Conservation (phyloP, 805 yeast species). For the Pichia kluyveri region DNA sequence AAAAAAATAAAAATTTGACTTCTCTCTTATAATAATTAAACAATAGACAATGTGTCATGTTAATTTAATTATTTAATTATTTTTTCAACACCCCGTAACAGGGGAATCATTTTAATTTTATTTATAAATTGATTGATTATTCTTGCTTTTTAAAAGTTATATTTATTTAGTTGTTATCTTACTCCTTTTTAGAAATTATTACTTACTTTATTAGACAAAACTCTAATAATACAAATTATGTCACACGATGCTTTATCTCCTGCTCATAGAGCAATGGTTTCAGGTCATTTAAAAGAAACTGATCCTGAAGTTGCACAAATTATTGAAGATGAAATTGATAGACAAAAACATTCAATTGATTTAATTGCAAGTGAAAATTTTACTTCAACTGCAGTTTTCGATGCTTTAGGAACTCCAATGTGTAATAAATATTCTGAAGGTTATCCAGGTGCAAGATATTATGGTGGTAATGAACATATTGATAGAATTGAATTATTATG, state of each 20-base stretch:
- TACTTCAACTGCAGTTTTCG: slow-evolving; percentile 93
- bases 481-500: slow-evolving; percentile 90
- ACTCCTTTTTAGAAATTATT: background rate
- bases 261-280: slow-evolving; percentile 56
- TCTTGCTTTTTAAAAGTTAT: too few species aligned
- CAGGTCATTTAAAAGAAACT: slow-evolving; percentile 50
- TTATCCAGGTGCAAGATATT: slow-evolving; percentile 97
- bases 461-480: slow-evolving; percentile 96
- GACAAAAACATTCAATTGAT: slow-evolving; percentile 91
- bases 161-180: background rate
- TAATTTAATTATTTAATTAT: too few species aligned
- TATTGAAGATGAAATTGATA: slow-evolving; percentile 69
- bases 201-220: background rate
- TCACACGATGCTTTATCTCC: slow-evolving; percentile 55
- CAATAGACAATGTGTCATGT: too few species aligned
- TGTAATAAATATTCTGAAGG: slow-evolving; percentile 98
- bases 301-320: slow-evolving; percentile 76
- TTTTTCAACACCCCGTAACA: too few species aligned
- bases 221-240: slow-evolving; percentile 1
- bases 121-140: too few species aligned
- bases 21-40: background rate
- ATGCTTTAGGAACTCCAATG: slow-evolving; percentile 95
- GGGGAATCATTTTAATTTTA: too few species aligned
- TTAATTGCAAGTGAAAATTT: slow-evolving; percentile 96
- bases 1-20: background rate